phyloP scores from a whole-genome alignment of 495 filamentous ascomycete species.

The Podospora anserina region DNA sequence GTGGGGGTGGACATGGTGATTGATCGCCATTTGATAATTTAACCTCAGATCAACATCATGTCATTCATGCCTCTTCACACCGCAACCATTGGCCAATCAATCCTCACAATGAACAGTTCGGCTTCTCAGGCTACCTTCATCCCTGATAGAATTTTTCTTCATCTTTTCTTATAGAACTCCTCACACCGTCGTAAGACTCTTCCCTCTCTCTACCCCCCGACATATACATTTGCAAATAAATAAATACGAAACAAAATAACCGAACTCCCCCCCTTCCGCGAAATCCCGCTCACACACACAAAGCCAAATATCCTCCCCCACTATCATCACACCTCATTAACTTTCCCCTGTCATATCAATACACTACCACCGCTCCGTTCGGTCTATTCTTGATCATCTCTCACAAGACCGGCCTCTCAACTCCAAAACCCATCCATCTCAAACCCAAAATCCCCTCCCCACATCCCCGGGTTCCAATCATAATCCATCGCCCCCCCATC shows the following conservation, averaged over 20 bases:
- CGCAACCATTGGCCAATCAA: not conserved
- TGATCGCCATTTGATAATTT: not conserved
- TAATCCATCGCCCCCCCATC: slow-evolving; percentile 10
- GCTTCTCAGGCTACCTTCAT: not conserved
- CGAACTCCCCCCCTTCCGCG: not conserved
- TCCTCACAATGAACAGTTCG: not conserved
- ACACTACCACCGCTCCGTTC: not conserved
- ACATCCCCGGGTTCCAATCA: slow-evolving; percentile 8
- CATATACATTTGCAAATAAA: not conserved
- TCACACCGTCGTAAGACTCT: not conserved
- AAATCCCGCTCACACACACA: not conserved
- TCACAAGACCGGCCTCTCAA: not conserved
- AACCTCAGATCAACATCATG: slow-evolving; percentile 8
- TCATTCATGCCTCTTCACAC: not conserved
- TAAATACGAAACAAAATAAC: not conserved
- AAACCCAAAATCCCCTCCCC: not conserved
- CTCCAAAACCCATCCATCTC: not conserved
- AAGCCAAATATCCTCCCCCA: not conserved
- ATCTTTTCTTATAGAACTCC: not conserved
- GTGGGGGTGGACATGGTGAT: not conserved
- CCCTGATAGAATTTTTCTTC: not conserved
- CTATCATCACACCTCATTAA: not conserved
- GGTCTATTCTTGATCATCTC: not conserved
- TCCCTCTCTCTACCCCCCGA: not conserved
- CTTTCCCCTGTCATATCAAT: not conserved